These are phyloP conservation scores for Monilinia vaccinii-corymbosi DNA, from an alignment of 2,329 filamentous ascomycete genomes.

Conservation along the genomic window DNA sequence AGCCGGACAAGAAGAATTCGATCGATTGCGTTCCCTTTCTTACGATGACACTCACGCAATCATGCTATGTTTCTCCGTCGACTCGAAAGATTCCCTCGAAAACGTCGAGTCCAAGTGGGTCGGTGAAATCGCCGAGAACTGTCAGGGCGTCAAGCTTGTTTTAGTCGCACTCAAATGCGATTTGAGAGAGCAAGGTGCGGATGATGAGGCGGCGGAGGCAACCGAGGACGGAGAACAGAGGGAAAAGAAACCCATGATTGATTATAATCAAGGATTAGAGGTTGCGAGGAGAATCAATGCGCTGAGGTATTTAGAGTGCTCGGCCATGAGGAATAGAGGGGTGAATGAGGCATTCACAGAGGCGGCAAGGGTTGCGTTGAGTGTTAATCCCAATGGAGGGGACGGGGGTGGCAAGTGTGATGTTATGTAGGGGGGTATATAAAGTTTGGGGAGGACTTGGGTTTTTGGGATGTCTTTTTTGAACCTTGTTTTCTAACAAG, in stretches of 20 bases:
- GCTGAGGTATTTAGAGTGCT: slow-evolving; percentile 93
- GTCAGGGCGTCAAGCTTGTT: slow-evolving; percentile 88
- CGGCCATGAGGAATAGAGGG: slow-evolving; percentile 93
- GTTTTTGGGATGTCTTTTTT: background rate
- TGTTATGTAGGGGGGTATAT: slow-evolving; percentile 40
- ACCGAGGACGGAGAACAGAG: slow-evolving; percentile 36
- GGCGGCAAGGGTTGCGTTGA: slow-evolving; percentile 85
- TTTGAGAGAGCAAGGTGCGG: slow-evolving; percentile 63
- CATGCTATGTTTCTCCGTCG: slow-evolving; percentile 97
- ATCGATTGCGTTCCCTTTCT: slow-evolving; percentile 85
- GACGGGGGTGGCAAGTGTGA: slow-evolving; percentile 50
- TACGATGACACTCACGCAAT: slow-evolving; percentile 97
- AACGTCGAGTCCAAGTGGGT: slow-evolving; percentile 99
- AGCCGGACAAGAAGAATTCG: slow-evolving; percentile 97
- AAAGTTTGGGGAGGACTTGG: background rate
- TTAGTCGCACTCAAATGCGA: slow-evolving; percentile 96
- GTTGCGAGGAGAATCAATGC: slow-evolving; percentile 89
- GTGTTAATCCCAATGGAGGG: slow-evolving; percentile 52
- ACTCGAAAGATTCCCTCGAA: slow-evolving; percentile 91
- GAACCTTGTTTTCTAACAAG: background rate
- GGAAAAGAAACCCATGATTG: slow-evolving; percentile 67
- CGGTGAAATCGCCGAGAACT: slow-evolving; percentile 95
- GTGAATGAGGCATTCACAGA: slow-evolving; percentile 99
- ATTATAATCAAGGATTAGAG: slow-evolving; percentile 84
- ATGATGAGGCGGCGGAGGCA: slow-evolving; percentile 45